These are phyloP conservation scores for Nyssa sinensis DNA, from an alignment of 148 eudicot species.

Conservation along the genomic window DNA sequence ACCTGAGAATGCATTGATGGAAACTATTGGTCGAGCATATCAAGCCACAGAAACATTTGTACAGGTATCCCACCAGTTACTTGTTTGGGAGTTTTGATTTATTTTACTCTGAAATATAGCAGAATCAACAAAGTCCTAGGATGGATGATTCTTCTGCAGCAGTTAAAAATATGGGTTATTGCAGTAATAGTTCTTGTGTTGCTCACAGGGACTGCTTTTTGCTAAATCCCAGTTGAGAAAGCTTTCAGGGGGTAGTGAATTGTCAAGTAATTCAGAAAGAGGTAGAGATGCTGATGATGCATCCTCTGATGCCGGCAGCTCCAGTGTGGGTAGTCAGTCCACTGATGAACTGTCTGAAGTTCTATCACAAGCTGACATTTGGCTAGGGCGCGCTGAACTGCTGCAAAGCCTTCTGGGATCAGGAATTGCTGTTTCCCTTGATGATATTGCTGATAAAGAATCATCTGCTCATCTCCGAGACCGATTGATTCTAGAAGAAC, in stretches of 20 bases:
- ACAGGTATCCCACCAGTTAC: conserved; percentile 47
- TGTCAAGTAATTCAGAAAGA: conserved; percentile 63
- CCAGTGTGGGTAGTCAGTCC: conserved; percentile 66
- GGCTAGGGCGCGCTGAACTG: conserved; percentile 92
- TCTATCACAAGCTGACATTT: conserved; percentile 68
- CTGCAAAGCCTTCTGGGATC: conserved; percentile 96
- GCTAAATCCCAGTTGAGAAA: conserved; percentile 82
- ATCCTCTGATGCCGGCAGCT: conserved; percentile 94
- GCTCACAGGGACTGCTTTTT: conserved; percentile 67
- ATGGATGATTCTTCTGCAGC: background rate
- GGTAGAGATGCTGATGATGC: conserved; percentile 74
- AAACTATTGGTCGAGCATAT: conserved; percentile 87
- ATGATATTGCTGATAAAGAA: conserved; percentile 93
- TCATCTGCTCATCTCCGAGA: conserved; percentile 89
- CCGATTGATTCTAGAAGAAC: conserved; percentile 76
- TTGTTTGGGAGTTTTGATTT: background rate
- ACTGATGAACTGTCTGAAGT: conserved; percentile 78
- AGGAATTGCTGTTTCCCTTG: conserved; percentile 93
- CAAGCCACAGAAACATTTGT: conserved; percentile 97
- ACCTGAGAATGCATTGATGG: conserved; percentile 89
- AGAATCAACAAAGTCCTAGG: background rate
- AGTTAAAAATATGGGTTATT: background rate
- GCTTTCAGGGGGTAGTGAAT: conserved; percentile 61
- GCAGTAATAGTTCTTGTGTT: conserved; percentile 13
- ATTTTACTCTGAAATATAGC: background rate